Evolutionary conservation across 495 filamentous ascomycete species (phyloP), one percentile per base, ranked within the genome.

Genomic region (Penicillium mononematosum): DNA sequence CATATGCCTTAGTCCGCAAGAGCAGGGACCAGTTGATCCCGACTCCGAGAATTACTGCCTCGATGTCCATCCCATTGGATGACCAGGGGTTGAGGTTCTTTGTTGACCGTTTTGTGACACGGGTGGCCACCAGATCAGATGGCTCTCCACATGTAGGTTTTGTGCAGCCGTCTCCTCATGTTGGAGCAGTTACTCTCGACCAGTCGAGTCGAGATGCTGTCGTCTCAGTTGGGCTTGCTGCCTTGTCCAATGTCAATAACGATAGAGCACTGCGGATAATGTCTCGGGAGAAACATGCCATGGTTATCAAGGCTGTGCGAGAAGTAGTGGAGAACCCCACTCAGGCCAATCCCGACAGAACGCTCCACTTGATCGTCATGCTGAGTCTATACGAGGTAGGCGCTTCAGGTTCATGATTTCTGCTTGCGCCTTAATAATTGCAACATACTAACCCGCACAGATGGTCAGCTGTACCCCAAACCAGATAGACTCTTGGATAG

Each of bases 351-450:
- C 56, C 52, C 2, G 19, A 56, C 12, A 39, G 53, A 12, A 61
- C 38, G 3, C 36, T 68, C 17, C 61, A 54, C 20, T 48, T 63
- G 17, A 65, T 68, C 14, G 1, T 63, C 20, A 62, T 68, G 62
- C 45, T 68, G 11, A 58, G 57, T 47, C 24, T 68, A 41, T 65
- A 63, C 27, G 62, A 68, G 65, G 65, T 68, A 61, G 20, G 55
- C 29, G 10, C 10, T 47, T 5, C n/a, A 7, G 24, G 7, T 43
- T 36, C 14, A 14, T 29, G 11, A 17, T 16, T 45, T 6, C 6
- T 17, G 14, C 31, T 39, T 43, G 38, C 45, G 1, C 1, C 17
- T 32, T 27, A 6, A 51, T 12, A 44, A 25, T 22, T 19, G 14
- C 6, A n/a, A n/a, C 34, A n/a, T 42, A 50, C 10, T 56, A 12